These are phyloP conservation scores for Scheffersomyces amazonensis DNA, from an alignment of 805 yeast genomes.

Conservation along the genomic window DNA sequence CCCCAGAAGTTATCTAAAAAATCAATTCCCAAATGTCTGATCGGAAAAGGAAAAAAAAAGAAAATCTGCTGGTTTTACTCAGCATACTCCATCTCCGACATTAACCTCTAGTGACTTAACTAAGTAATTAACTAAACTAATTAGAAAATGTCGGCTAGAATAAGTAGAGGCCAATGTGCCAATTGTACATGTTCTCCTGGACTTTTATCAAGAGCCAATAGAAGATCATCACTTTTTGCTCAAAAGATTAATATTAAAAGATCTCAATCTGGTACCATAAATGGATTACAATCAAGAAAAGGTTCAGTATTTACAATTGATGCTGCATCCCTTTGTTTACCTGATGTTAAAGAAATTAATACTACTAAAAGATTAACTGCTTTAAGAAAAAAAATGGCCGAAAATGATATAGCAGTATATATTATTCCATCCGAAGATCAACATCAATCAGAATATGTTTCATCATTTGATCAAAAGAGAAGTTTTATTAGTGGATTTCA, in stretches of 20 bases:
- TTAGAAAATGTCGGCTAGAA: constrained; percentile 17
- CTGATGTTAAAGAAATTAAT: constrained; percentile 50
- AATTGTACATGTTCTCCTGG: constrained; percentile 89
- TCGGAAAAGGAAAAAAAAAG: no score
- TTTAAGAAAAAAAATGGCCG: constrained; percentile 56
- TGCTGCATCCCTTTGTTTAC: constrained; percentile 39
- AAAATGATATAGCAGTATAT: constrained; percentile 48
- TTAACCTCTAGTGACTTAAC: no score
- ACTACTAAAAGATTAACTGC: constrained; percentile 61
- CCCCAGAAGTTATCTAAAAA: no score
- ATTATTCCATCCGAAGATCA: constrained; percentile 61
- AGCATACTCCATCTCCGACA: no score
- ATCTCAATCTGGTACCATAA: constrained; percentile 12
- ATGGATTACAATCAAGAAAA: constrained; percentile 31
- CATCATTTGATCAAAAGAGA: constrained; percentile 52
- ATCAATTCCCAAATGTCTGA: no score
- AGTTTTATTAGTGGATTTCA: constrained; percentile 57
- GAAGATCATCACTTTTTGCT: constrained; percentile 55
- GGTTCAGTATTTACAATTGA: constrained; percentile 42
- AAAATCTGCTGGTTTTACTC: no score
- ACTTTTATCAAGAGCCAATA: constrained; percentile 61
- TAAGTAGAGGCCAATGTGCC: constrained; percentile 49
- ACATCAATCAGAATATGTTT: constrained; percentile 62
- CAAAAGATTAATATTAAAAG: constrained; percentile 34
- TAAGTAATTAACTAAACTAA: no score